Evolutionary conservation across 208 protist genomes (phyloP), one percentile per base, ranked within the genome.

Genomic region (Acanthamoeba divionensis): DNA sequence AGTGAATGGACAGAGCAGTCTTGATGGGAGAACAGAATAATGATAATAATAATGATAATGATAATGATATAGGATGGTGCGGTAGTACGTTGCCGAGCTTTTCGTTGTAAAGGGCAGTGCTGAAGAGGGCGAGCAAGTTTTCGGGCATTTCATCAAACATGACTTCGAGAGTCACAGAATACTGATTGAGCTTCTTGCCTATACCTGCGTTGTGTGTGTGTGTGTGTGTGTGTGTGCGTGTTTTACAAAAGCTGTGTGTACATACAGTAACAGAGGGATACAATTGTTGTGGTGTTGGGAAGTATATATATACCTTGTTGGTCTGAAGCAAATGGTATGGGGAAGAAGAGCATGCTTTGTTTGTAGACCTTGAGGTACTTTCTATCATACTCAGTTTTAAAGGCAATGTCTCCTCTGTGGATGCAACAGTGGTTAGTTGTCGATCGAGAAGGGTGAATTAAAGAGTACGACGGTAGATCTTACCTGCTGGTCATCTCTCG

Each of bases 311-410:
- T 6, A 41, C 36, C 36, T 41, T 41, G 36, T 5, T 41, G 36
- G 36, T 41, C 36, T 41, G 36, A 41, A 63, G 75, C 75, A 33
- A 85, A 85, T 10, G 75, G 75, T 10, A 85, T 63, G n/a, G 75
- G 75, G 15, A 85, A 33, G 75, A 85, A 85, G 36, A 85, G 75
- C 75, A 85, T 85, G 21, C 24, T 55, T 33, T 48, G 75, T 26
- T 55, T 48, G 31, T 85, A 85, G 8, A 85, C 75, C 18, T 45
- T n/a, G 15, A 85, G 54, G 75, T 65, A 85, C 75, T 85, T 85
- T 48, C 75, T 29, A 7, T 85, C 50, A 13, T 38, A 85, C 52
- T 85, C 75, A 38, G 57, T 45, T 55, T 85, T 85, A 50, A 66
- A 85, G 36, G 36, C 75, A 38, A 85, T 85, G 75, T 85, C 75